A percentile compares a stretch with the other conserved stretches of the same genome.
These are phyloP conservation scores for Juglanconis oblonga DNA, from an alignment of 2,329 filamentous ascomycete genomes.

Conservation along the genomic window DNA sequence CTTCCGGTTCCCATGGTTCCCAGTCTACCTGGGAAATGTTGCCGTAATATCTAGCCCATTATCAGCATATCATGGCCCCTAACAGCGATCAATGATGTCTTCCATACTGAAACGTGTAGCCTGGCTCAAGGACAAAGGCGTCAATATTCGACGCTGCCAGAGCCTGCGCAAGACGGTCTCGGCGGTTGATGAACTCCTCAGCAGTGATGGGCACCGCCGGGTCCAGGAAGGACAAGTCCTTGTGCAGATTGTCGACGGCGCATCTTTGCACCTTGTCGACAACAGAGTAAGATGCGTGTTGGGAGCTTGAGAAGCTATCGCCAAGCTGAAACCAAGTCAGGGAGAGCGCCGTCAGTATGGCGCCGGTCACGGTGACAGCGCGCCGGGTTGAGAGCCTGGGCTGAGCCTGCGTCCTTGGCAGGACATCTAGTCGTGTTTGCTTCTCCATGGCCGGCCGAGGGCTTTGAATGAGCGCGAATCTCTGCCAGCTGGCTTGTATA, in stretches of 20 bases:
- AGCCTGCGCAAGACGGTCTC: conserved; percentile 54
- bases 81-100: background rate
- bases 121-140: conserved; percentile 61
- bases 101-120: conserved; percentile 57
- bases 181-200: conserved; percentile 51
- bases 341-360: background rate
- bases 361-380: background rate
- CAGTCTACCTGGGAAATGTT: conserved; percentile 60
- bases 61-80: background rate
- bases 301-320: background rate
- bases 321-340: background rate
- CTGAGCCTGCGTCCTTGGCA: background rate
- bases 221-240: conserved; percentile 49
- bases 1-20: conserved; percentile 65
- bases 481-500: too few relatives aligned
- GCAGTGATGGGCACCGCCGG: conserved; percentile 43
- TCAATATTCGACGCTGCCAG: conserved; percentile 49
- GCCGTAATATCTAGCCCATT: conserved; percentile 45
- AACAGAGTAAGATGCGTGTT: conserved; percentile 43
- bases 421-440: background rate
- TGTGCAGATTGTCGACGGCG: conserved; percentile 49
- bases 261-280: conserved; percentile 62
- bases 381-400: background rate
- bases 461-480: background rate
- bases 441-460: conserved; percentile 9